phyloP scores from a whole-genome alignment of 495 filamentous ascomycete genomes.

The Xylaria castorea region DNA sequence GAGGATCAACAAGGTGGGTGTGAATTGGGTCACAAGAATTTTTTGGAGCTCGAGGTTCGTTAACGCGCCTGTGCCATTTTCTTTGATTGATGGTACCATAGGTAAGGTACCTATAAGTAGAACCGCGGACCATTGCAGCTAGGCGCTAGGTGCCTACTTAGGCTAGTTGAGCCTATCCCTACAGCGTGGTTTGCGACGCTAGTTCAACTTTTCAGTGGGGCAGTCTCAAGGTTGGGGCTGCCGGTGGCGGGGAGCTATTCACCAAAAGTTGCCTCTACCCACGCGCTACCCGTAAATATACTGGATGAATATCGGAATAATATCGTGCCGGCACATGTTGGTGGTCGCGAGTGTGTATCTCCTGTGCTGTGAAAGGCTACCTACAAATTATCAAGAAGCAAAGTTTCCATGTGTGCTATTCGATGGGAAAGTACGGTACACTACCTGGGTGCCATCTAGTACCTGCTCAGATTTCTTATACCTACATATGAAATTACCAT shows the following conservation, averaged over 20 bases:
- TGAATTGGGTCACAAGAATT: conserved; percentile 18
- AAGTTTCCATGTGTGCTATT: background rate
- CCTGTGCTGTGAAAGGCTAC: background rate
- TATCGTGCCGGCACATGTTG: background rate
- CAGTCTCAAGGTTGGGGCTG: background rate
- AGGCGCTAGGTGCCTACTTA: no score
- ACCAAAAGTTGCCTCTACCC: no score
- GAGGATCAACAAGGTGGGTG: background rate
- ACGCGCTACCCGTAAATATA: no score
- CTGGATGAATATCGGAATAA: background rate
- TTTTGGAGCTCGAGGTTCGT: conserved; percentile 20
- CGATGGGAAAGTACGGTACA: background rate
- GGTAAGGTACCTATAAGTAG: no score
- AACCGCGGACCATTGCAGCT: no score
- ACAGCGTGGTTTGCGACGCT: conserved; percentile 3
- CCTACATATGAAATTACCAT: background rate
- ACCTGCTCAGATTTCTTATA: background rate
- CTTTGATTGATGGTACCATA: conserved; percentile 7
- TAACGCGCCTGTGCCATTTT: conserved; percentile 42
- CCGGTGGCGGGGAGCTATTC: background rate
- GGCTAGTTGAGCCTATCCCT: background rate
- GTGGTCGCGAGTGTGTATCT: background rate
- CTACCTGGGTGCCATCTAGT: background rate
- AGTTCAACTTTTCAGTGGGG: conserved; percentile 5
- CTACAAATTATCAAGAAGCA: background rate